Conservation (phyloP, 1,284 basidiomycete genomes). For the Ustilago trichophora region DNA sequence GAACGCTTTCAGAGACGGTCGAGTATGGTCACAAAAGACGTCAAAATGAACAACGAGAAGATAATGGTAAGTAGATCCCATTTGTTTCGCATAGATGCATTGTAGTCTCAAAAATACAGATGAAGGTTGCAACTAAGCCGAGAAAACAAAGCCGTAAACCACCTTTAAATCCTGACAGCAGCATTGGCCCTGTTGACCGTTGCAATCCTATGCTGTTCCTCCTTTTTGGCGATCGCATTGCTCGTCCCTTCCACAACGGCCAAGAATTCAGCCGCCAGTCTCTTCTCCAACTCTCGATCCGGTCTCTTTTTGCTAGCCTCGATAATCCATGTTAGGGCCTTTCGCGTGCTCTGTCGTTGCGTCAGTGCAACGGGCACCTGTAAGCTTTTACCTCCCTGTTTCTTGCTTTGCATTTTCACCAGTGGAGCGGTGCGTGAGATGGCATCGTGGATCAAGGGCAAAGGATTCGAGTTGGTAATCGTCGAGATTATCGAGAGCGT, state of each 20-base stretch:
- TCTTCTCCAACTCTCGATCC: slow-evolving; percentile 63
- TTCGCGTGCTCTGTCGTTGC: slow-evolving; percentile 60
- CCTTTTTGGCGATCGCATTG: slow-evolving; percentile 65
- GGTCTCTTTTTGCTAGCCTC: slow-evolving; percentile 67
- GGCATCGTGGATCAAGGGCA: slow-evolving; percentile 65
- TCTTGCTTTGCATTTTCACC: slow-evolving; percentile 65
- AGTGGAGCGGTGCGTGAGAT: slow-evolving; percentile 62
- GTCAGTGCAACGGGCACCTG: slow-evolving; percentile 67
- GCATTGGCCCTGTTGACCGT: slow-evolving; percentile 78
- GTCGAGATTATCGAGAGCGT: slow-evolving; percentile 61
- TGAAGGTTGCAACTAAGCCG: too few species aligned
- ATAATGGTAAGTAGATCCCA: too few species aligned
- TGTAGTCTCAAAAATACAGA: too few species aligned
- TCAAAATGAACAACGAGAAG: too few species aligned
- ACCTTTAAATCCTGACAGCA: slow-evolving; percentile 51
- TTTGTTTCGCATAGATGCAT: too few species aligned
- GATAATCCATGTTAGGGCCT: slow-evolving; percentile 68
- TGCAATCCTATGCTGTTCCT: slow-evolving; percentile 74
- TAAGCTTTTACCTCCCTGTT: slow-evolving; percentile 66
- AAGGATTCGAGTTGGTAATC: slow-evolving; percentile 63
- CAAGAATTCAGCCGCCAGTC: slow-evolving; percentile 67
- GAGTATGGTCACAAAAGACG: too few species aligned
- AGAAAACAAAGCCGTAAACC: too few species aligned
- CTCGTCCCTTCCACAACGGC: slow-evolving; percentile 66
- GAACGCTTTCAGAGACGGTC: too few species aligned